A percentile compares a stretch with the other conserved stretches of the same genome.
Evolutionary conservation across 1,139 yeast species (phyloP).

Genomic region (Williopsis jadinii): DNA sequence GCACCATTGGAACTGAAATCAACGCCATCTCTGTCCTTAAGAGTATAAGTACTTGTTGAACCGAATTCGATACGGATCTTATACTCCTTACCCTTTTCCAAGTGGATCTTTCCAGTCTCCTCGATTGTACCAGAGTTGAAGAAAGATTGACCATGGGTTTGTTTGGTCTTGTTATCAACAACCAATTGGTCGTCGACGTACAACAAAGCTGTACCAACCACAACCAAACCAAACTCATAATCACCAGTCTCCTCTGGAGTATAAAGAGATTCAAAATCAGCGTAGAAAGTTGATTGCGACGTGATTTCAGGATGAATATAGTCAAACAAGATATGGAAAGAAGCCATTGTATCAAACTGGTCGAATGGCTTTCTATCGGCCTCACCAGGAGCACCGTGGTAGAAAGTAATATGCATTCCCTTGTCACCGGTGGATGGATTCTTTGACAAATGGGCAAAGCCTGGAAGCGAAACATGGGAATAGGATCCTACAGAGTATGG

Average conservation of each 20-base stretch:
- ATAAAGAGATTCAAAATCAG: conserved; percentile 40
- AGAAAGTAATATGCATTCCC: conserved; percentile 39
- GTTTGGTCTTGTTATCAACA: conserved; percentile 50
- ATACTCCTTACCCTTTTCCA: conserved; percentile 38
- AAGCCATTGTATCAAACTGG: conserved; percentile 26
- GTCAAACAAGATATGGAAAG: conserved; percentile 41
- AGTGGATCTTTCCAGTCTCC: conserved; percentile 31
- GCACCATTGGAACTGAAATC: conserved; percentile 37
- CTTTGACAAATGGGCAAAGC: conserved; percentile 23
- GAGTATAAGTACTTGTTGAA: conserved; percentile 37
- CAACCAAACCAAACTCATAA: conserved; percentile 45
- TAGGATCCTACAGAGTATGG: conserved; percentile 32
- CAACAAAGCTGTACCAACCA: conserved; percentile 47
- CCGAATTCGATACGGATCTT: conserved; percentile 44
- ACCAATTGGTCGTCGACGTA: conserved; percentile 45
- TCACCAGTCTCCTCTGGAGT: conserved; percentile 40
- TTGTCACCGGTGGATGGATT: conserved; percentile 31
- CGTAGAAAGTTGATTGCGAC: conserved; percentile 28
- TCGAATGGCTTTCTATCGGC: conserved; percentile 34
- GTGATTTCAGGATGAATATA: conserved; percentile 31
- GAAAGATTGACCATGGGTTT: conserved; percentile 41
- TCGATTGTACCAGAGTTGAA: conserved; percentile 48
- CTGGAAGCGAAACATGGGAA: conserved; percentile 28
- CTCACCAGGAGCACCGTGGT: conserved; percentile 30
- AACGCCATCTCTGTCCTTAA: conserved; percentile 23